Evolutionary conservation across 1,284 basidiomycete species (phyloP).

Genomic region (Lentinula novae-zelandiae): DNA sequence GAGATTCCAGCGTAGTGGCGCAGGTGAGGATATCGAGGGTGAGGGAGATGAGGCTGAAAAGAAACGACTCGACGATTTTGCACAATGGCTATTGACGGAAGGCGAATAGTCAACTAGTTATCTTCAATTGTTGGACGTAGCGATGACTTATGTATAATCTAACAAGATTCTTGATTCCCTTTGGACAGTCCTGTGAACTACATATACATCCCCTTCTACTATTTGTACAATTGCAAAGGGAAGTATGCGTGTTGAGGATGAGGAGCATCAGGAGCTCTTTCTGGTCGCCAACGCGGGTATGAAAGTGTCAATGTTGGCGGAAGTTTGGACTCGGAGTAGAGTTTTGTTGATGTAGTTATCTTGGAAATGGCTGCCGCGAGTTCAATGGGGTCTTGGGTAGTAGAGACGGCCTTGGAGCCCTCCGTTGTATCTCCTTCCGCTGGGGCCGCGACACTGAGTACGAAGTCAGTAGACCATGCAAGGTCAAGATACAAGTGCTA

Average conservation of each 20-base stretch:
- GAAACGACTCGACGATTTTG: constrained; percentile 83
- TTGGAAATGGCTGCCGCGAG: constrained; percentile 70
- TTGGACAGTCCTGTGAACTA: background rate
- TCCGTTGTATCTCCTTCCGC: constrained; percentile 34
- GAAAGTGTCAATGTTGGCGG: constrained; percentile 68
- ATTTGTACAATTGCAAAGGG: constrained; percentile 82
- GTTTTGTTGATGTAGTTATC: constrained; percentile 55
- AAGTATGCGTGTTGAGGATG: constrained; percentile 78
- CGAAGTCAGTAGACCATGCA: background rate
- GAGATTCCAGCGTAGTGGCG: constrained; percentile 74
- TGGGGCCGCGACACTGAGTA: constrained; percentile 55
- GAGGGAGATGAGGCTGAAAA: constrained; percentile 75
- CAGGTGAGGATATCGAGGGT: constrained; percentile 53
- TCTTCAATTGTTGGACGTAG: background rate
- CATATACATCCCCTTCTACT: constrained; percentile 24
- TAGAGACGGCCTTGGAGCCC: constrained; percentile 44
- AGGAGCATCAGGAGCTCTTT: constrained; percentile 66
- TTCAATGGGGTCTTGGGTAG: constrained; percentile 43
- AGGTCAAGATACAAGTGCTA: constrained; percentile 17
- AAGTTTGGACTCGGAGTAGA: constrained; percentile 63
- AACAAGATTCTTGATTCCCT: background rate
- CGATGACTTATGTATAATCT: constrained; percentile 4
- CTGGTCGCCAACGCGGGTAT: constrained; percentile 69
- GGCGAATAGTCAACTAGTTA: constrained; percentile 60
- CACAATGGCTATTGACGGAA: constrained; percentile 79